Conservation (phyloP, 805 yeast genomes). For the Candida andamanensis region DNA sequence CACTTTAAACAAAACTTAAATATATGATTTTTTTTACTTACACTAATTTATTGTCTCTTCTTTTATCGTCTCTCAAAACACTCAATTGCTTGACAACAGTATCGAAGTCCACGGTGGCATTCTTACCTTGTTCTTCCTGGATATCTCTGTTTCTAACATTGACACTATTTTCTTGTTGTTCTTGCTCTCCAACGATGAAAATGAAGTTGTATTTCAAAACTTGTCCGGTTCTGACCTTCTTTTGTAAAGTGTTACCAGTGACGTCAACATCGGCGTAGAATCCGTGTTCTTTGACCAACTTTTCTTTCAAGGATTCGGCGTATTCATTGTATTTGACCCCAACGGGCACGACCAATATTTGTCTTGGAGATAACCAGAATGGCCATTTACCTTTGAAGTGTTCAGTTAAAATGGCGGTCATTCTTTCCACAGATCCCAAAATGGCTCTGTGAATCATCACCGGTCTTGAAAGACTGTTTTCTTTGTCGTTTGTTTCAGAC, state of each 20-base stretch:
- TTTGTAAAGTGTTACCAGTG: slow-evolving; percentile 92
- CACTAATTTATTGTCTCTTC: slow-evolving; percentile 55
- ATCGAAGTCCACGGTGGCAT: slow-evolving; percentile 70
- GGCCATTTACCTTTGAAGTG: slow-evolving; percentile 99
- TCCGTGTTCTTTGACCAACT: slow-evolving; percentile 58
- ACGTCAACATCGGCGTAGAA: slow-evolving; percentile 91
- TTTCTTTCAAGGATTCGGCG: slow-evolving; percentile 74
- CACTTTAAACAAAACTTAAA: too few relatives aligned
- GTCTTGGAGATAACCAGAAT: slow-evolving; percentile 99
- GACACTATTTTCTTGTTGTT: slow-evolving; percentile 71
- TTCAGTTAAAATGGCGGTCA: slow-evolving; percentile 97
- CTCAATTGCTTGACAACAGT: slow-evolving; percentile 66
- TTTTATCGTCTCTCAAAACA: slow-evolving; percentile 65
- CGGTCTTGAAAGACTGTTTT: slow-evolving; percentile 68
- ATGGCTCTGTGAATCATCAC: slow-evolving; percentile 99
- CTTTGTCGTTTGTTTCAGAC: slow-evolving; percentile 53
- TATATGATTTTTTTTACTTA: too few relatives aligned
- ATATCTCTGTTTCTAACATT: slow-evolving; percentile 97
- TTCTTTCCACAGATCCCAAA: slow-evolving; percentile 96
- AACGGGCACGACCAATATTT: slow-evolving; percentile 92
- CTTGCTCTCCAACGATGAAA: slow-evolving; percentile 96
- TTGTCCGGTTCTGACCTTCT: slow-evolving; percentile 98
- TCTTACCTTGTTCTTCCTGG: slow-evolving; percentile 87
- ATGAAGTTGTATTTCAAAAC: slow-evolving; percentile 90
- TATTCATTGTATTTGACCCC: slow-evolving; percentile 90